Evolutionary conservation across 78 protist genomes (phyloP).

Genomic region (Dictyostelium intermedium): DNA sequence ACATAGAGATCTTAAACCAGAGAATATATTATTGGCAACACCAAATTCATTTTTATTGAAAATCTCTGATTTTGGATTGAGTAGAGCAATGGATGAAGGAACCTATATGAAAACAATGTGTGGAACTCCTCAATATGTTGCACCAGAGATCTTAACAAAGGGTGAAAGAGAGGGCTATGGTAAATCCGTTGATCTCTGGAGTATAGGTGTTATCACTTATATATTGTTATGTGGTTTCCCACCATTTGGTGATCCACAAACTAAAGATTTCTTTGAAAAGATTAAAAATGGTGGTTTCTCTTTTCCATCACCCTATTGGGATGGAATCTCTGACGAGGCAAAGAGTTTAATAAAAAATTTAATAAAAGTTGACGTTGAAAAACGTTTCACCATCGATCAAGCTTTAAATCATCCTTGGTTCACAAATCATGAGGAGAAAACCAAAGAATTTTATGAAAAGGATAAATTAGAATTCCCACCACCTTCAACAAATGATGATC

Average conservation of each 20-base stretch:
- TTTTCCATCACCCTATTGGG: constrained; percentile 84
- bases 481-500: background rate
- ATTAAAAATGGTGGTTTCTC: constrained; percentile 66
- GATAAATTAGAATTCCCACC: background rate
- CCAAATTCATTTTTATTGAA: constrained; percentile 37
- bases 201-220: constrained; percentile 77
- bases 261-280: constrained; percentile 54
- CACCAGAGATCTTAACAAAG: constrained; percentile 44
- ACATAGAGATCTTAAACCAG: constrained; percentile 86
- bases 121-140: constrained; percentile 86
- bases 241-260: constrained; percentile 68
- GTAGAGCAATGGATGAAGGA: constrained; percentile 77
- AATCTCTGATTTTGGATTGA: constrained; percentile 73
- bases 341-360: constrained; percentile 47
- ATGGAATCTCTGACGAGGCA: constrained; percentile 41
- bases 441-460: background rate
- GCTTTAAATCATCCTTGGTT: constrained; percentile 76
- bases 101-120: constrained; percentile 76
- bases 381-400: constrained; percentile 64
- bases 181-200: constrained; percentile 81
- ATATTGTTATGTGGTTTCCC: constrained; percentile 73
- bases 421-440: constrained; percentile 34
- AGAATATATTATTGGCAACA: constrained; percentile 63
- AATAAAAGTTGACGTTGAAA: constrained; percentile 50
- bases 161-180: constrained; percentile 79